Evolutionary conservation across 306 rosid species (phyloP), one percentile per base, ranked within the genome.

Genomic region (Prunus mira): DNA sequence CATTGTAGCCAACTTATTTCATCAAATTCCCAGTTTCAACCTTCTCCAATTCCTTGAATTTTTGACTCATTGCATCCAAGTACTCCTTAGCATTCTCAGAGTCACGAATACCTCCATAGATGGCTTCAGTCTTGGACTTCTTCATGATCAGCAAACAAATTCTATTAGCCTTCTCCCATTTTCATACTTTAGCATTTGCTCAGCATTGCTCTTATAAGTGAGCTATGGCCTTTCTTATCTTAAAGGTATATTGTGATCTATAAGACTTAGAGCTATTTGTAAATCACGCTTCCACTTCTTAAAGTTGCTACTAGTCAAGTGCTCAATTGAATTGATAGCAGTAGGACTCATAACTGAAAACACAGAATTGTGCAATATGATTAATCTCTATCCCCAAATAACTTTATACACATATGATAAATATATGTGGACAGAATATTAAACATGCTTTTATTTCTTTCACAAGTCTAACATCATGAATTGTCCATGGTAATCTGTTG

Each of bases 11-110:
- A 79, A 47, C 6, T 24, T 34, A 38, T 4, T 19, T 24, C 5
- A 64, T 20, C 0, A 79, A 51, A 17, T 78, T 67, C 6, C 55
- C 24, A 3, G 69, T 41, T 1, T 74, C 8, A 2, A 45, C 54
- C 20, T 73, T 80, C 12, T 80, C 65, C 7, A n/a, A 73, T 67
- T 68, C 12, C 2, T 1, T 6, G 14, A 73, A 80, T 14, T 80
- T 61, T 9, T 71, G 57, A 7, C 22, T 17, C 4, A 71, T 3
- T 6, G 56, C 56, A 24, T 20, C 24, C 7, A 72, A 10, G 4
- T 8, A 57, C 24, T 57, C 32, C 1, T 6, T 11, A 8, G 32
- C 64, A 9, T 20, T 57, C 30, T 57, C 32, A 22, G 15, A 57
- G 0, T 2, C 32, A 57, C 5, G 32, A 57, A 57, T 22, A 0